Base-by-base conservation (phyloP, 495 filamentous ascomycete species). In the Glarea lozoyensis region DNA sequence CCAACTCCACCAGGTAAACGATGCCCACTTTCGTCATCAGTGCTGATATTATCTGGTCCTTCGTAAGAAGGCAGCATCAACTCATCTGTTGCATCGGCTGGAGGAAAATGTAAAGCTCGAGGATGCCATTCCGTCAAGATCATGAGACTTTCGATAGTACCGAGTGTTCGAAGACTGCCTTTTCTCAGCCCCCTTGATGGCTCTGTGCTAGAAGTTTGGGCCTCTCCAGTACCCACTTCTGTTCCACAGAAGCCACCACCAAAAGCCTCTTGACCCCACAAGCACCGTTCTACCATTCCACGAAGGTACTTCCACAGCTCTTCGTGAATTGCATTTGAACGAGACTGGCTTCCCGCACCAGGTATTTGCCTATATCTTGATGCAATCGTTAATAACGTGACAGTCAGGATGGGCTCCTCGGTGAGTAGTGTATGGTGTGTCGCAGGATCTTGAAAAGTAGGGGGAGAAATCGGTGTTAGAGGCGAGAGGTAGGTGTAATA, bases 71-170 rank as follows among this genome's bases (percentile, higher is more conserved):
- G 71, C 45, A 77, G 61, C 62, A 77, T 65, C 10, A 77, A 53
- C 52, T 77, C 73, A 45, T 77, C 73, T n/a, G 71, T 75, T 10
- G 73, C 73, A 44, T 94, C 88, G 38, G 82, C 81, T 2, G 93
- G 89, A 19, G 92, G 93, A 58, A 97, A 97, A 59, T 97, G 93
- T 33, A 97, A 75, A 22, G 88, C 87, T 4, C 88, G 74, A 11
- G 93, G 93, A 62, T 98, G 92, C 87, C 92, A 98, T 52, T 98
- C 92, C 9, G 88, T 96, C 35, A 98, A 67, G 21, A 98, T 81
- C 67, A 97, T 75, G 18, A 98, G 63, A 15, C 86, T 88, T 65
- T 98, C 93, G 34, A 98, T 82, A 0, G 92, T 95, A 3, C 92
- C 92, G 4, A 98, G 65, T 1, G 89, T 94, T 29, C 92, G 74